A percentile compares a stretch with the other conserved stretches of the same genome.
Evolutionary conservation across 352 stramenopile genomes (phyloP).

Genomic region (Phytopythium helicoides): DNA sequence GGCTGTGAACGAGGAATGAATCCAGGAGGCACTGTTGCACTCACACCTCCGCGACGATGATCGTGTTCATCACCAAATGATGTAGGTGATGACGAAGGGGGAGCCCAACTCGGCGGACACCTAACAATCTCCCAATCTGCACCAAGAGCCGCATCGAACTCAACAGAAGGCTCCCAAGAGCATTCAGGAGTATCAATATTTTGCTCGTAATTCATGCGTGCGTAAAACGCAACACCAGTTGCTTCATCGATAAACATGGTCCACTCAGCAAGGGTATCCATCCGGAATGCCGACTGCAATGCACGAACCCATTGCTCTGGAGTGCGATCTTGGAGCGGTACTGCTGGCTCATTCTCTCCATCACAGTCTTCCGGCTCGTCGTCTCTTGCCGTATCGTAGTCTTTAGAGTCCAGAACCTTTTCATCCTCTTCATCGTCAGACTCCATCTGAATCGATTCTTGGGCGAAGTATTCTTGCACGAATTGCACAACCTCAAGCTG

Average conservation of each 20-base stretch:
- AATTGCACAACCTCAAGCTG: slow-evolving; percentile 59
- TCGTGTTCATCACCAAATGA: slow-evolving; percentile 5
- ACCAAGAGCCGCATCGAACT: slow-evolving; percentile 66
- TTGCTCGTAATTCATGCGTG: neutral
- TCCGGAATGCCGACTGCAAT: slow-evolving; percentile 35
- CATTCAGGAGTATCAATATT: slow-evolving; percentile 12
- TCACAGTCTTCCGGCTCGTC: slow-evolving; percentile 12
- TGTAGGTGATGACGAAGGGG: slow-evolving; percentile 4
- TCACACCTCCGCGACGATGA: neutral
- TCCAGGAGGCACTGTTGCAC: neutral
- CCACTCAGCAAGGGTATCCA: slow-evolving; percentile 70
- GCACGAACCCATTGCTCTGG: slow-evolving; percentile 43
- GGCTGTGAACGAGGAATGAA: too few relatives aligned
- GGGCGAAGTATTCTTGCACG: slow-evolving; percentile 56
- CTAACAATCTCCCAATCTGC: slow-evolving; percentile 60
- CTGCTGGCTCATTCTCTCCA: slow-evolving; percentile 12
- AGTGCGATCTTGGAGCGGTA: slow-evolving; percentile 12
- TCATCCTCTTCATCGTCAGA: neutral
- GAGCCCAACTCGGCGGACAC: slow-evolving; percentile 14
- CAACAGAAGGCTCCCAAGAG: slow-evolving; percentile 62
- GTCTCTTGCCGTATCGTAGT: neutral
- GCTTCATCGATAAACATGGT: slow-evolving; percentile 65
- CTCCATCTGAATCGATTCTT: slow-evolving; percentile 25
- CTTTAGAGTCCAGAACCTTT: slow-evolving; percentile 7
- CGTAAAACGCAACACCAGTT: slow-evolving; percentile 56